These are phyloP conservation scores for Tricholoma flavovirens DNA, from an alignment of 768 basidiomycete genomes.

Conservation along the genomic window DNA sequence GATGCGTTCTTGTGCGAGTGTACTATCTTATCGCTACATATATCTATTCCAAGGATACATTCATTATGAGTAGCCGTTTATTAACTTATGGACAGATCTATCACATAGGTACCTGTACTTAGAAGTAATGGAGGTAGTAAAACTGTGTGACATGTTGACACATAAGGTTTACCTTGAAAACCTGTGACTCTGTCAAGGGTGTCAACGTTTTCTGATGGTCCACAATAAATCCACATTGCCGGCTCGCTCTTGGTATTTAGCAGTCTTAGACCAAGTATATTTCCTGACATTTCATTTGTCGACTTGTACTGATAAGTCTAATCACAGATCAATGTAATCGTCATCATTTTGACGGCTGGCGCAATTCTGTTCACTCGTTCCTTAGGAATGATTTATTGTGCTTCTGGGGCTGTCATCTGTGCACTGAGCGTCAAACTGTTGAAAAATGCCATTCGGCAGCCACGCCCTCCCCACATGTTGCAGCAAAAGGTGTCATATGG, in stretches of 20 bases:
- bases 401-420: conserved; percentile 51
- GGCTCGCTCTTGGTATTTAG: conserved; percentile 21
- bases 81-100: no score
- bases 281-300: neutral
- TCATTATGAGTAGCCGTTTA: neutral
- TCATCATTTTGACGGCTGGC: conserved; percentile 44
- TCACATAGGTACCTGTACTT: no score
- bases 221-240: conserved; percentile 3
- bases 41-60: neutral
- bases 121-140: no score
- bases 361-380: conserved; percentile 58
- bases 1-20: neutral
- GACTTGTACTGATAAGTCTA: neutral
- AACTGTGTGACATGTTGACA: no score
- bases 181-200: no score
- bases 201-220: neutral
- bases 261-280: conserved; percentile 36
- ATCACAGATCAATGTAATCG: conserved; percentile 50
- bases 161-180: no score
- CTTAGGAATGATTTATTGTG: conserved; percentile 55
- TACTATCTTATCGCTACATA: conserved; percentile 4
- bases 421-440: conserved; percentile 52
- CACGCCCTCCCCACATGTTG: conserved; percentile 43
- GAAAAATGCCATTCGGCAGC: conserved; percentile 59
- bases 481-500: conserved; percentile 58